A percentile compares a stretch with the other conserved stretches of the same genome.
Evolutionary conservation across 2,329 filamentous ascomycete genomes (phyloP).

Genomic region (Rhynchosporium agropyri): DNA sequence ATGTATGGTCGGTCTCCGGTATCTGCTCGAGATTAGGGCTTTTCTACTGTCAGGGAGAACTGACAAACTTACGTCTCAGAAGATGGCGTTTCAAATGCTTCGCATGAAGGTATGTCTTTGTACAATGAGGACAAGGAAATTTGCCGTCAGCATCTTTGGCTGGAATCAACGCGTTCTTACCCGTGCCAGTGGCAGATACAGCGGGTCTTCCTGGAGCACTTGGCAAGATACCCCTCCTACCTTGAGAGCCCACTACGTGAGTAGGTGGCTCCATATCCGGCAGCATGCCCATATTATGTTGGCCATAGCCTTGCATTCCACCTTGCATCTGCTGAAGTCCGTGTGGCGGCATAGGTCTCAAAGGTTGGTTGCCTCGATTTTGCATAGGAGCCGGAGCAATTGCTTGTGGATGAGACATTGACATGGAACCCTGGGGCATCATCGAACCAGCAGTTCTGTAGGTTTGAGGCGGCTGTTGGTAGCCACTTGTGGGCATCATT

Average conservation of each 20-base stretch:
- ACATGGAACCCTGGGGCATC: constrained; percentile 67
- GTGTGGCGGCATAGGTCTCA: constrained; percentile 72
- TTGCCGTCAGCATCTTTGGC: constrained; percentile 97
- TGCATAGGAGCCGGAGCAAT: constrained; percentile 71
- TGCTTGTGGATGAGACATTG: constrained; percentile 72
- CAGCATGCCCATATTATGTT: constrained; percentile 56
- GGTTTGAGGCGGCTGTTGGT: constrained; percentile 36
- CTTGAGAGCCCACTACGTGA: constrained; percentile 94
- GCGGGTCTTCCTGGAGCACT: constrained; percentile 85
- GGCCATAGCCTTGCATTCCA: constrained; percentile 61
- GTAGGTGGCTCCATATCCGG: constrained; percentile 69
- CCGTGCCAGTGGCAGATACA: constrained; percentile 68
- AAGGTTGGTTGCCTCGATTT: constrained; percentile 55
- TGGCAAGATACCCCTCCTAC: constrained; percentile 85
- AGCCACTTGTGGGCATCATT: constrained; percentile 38
- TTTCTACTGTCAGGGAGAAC: constrained; percentile 12
- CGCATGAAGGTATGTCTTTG: constrained; percentile 95
- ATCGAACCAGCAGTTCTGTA: constrained; percentile 64
- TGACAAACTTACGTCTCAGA: constrained; percentile 78
- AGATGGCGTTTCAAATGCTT: constrained; percentile 98
- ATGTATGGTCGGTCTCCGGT: constrained; percentile 98
- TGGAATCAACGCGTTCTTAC: constrained; percentile 82
- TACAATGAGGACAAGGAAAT: constrained; percentile 97
- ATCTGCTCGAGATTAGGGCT: constrained; percentile 57
- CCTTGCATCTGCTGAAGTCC: constrained; percentile 57